These are phyloP conservation scores for Penicillium turbatum DNA, from an alignment of 495 filamentous ascomycete species.

Conservation along the genomic window DNA sequence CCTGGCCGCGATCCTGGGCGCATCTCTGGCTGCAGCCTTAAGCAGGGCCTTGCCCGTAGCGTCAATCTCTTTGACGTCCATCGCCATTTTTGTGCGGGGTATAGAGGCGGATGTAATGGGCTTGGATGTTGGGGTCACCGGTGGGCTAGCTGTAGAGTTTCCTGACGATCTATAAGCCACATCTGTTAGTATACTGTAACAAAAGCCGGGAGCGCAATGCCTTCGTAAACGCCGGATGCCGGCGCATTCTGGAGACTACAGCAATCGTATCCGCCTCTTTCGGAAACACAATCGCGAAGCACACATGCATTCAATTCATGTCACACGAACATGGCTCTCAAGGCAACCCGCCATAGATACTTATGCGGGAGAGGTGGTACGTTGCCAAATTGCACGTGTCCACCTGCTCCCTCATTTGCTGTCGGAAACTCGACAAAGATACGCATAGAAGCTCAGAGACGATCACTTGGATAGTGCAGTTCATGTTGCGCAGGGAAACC, in stretches of 20 bases:
- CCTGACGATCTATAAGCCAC: not conserved
- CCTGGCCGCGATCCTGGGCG: not conserved
- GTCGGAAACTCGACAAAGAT: not conserved
- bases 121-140: not conserved
- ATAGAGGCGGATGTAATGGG: not conserved
- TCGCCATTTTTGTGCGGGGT: constrained; percentile 32
- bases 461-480: constrained; percentile 1
- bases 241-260: constrained; percentile 4
- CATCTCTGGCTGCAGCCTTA: constrained; percentile 60
- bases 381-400: constrained; percentile 8
- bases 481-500: constrained; percentile 7
- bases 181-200: not conserved
- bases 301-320: not conserved
- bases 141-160: not conserved
- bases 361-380: not conserved
- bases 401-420: not conserved
- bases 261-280: not conserved
- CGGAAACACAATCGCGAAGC: not conserved
- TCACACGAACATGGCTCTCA: not conserved
- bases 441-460: not conserved
- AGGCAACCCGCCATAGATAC: not conserved
- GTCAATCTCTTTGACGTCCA: constrained; percentile 81
- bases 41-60: constrained; percentile 64
- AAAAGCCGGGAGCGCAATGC: not conserved
- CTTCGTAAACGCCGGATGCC: not conserved